Evolutionary conservation across 2,329 filamentous ascomycete species (phyloP).

Genomic region (Microcyclospora pomicola): DNA sequence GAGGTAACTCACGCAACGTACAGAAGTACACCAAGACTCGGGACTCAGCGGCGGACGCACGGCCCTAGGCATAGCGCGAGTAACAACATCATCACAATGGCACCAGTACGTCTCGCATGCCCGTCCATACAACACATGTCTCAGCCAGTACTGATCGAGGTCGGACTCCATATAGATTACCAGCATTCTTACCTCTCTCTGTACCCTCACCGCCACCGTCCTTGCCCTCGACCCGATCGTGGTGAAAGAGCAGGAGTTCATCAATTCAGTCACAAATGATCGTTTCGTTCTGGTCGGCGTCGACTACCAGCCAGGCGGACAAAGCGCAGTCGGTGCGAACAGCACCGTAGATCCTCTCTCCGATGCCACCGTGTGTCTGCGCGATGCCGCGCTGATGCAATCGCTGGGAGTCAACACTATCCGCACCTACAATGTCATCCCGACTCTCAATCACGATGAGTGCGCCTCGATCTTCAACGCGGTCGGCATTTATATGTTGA

Average conservation of each 20-base stretch:
- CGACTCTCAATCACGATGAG: constrained; percentile 44
- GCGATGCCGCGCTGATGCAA: constrained; percentile 52
- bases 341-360: constrained; percentile 41
- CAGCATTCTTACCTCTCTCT: too few species aligned
- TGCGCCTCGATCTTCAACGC: constrained; percentile 53
- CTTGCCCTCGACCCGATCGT: constrained; percentile 42
- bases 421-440: constrained; percentile 50
- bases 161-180: too few species aligned
- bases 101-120: too few species aligned
- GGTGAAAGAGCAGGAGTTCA: constrained; percentile 46
- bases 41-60: too few species aligned
- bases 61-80: too few species aligned
- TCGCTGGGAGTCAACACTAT: constrained; percentile 51
- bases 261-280: constrained; percentile 43
- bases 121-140: too few species aligned
- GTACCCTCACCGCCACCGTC: constrained; percentile 11
- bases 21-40: too few species aligned
- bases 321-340: constrained; percentile 40
- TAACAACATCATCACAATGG: too few species aligned
- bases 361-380: constrained; percentile 43
- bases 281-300: constrained; percentile 50
- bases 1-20: too few species aligned
- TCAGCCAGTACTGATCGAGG: too few species aligned
- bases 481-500: constrained; percentile 51
- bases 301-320: constrained; percentile 51